Evolutionary conservation across 306 rosid species (phyloP), one percentile per base, ranked within the genome.

Genomic region (Neltuma alba): DNA sequence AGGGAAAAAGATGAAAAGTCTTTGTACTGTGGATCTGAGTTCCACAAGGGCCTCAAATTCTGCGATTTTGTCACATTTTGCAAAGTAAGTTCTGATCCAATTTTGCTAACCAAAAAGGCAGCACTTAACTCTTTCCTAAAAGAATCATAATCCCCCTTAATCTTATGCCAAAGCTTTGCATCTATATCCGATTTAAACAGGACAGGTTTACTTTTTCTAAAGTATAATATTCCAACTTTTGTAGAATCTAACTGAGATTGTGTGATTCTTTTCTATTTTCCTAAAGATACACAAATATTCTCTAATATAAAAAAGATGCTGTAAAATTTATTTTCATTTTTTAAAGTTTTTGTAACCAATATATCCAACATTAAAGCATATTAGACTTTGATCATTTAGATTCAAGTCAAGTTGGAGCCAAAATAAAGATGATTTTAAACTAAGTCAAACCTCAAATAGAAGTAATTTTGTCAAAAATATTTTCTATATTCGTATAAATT

Each of bases 1-100:
- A 71, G 82, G 37, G 55, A 44, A 21, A 77, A 73, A 60, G 68
- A 48, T 68, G 54, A 67, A 83, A 85, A 85, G 83, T 70, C 33
- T n/a, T 12, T 74, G 78, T 48, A 66, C 68, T 72, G 74, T 76
- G 63, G 63, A 57, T 57, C 25, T 65, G 7, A 45, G 45, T 68
- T 75, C 47, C 37, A 42, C 16, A 33, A 14, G 21, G n/a, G n/a
- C 55, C 52, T 37, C 42, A 69, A 44, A 48, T 44, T 38, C 44
- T 3, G 72, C 31, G 28, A 20, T 60, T 55, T 68, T 75, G 75
- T 75, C 50, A 63, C 65, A 54, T 54, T 33, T 33, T 69, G 55
- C 77, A 75, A 79, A 62, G 81, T 12, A 6, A 9, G 57, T 70
- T 30, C 2, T 58, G 37, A 80, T 75, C 25, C 1, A 68, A 83